Conservation (phyloP, 768 basidiomycete genomes). For the Suillus discolor region DNA sequence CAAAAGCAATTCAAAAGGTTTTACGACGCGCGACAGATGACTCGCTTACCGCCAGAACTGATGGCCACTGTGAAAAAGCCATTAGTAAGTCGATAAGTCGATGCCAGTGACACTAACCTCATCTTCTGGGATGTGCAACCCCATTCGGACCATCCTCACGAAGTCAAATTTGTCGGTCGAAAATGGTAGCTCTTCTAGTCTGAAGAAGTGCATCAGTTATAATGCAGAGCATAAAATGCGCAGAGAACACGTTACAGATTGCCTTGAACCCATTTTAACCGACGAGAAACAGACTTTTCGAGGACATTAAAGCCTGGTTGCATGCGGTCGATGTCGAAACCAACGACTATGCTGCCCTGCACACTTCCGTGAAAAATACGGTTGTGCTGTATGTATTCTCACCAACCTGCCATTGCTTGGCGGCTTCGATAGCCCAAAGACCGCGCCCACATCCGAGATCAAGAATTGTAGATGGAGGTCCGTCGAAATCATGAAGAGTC, state of each 20-base stretch:
- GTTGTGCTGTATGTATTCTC: neutral
- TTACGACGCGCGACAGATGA: constrained; percentile 17
- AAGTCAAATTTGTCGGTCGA: constrained; percentile 59
- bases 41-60: constrained; percentile 57
- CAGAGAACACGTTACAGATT: constrained; percentile 52
- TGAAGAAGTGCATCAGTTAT: constrained; percentile 28
- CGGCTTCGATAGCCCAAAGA: constrained; percentile 71
- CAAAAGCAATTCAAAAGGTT: constrained; percentile 16
- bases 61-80: constrained; percentile 54
- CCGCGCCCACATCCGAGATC: constrained; percentile 77
- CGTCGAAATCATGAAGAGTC: constrained; percentile 55
- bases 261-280: constrained; percentile 68
- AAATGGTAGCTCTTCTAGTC: constrained; percentile 69
- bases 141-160: constrained; percentile 64
- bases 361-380: constrained; percentile 10
- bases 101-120: constrained; percentile 45
- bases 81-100: constrained; percentile 14
- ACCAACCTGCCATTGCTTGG: constrained; percentile 64
- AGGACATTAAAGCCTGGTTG: constrained; percentile 51
- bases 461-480: constrained; percentile 54
- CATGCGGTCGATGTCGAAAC: constrained; percentile 56
- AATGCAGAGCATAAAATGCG: constrained; percentile 3
- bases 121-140: constrained; percentile 71
- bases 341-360: constrained; percentile 57
- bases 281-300: constrained; percentile 43